Base-by-base conservation (phyloP, 2,329 filamentous ascomycete species). In the Venturia nashicola region DNA sequence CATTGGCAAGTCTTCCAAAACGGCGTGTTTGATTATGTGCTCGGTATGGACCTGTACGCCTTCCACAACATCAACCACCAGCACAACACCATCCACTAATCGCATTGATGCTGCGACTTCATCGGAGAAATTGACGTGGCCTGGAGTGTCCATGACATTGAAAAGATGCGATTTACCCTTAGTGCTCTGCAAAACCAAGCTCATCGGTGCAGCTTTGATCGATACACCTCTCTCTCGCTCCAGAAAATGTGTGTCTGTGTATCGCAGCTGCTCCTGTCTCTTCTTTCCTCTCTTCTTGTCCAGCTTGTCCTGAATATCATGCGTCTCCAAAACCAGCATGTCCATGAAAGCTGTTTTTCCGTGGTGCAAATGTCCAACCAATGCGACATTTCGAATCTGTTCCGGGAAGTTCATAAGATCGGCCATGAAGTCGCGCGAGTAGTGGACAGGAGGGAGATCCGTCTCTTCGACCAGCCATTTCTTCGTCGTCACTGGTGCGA, bases 11-110 rank as follows among this genome's bases (percentile, higher is more conserved):
- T 91, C 90, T 73, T 97, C 90, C 36, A 96, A 80, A 3, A 97
- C 88, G 2, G 92, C 92, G 75, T 99, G 91, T 77, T 91, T 96
- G 77, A 99, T 97, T 70, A 96, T 92, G 74, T 97, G 90, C 76
- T 99, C 93, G 0, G 94, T 96, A 74, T 96, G 96, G 70, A 94
- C 84, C 77, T 97, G 94, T n/a, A 99, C 92, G n/a, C 94, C 94
- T 75, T 99, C 94, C 1, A 99, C 90, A 27, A 97, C 91, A 73
- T 99, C 94, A 18, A 99, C 92, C 16, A 99, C 88, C 60, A 99
- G 78, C 62, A 95, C 93, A 32, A 97, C 86, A 65, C 94, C 94
- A 72, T 99, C 94, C 4, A 89, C 92, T 61, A 99, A 77, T 51
- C 94, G 86, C 70, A 96, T 79, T 0, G 91, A 88, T 5, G 91